Base-by-base conservation (phyloP, 352 stramenopile genomes). In the Aphanomyces astaci region DNA sequence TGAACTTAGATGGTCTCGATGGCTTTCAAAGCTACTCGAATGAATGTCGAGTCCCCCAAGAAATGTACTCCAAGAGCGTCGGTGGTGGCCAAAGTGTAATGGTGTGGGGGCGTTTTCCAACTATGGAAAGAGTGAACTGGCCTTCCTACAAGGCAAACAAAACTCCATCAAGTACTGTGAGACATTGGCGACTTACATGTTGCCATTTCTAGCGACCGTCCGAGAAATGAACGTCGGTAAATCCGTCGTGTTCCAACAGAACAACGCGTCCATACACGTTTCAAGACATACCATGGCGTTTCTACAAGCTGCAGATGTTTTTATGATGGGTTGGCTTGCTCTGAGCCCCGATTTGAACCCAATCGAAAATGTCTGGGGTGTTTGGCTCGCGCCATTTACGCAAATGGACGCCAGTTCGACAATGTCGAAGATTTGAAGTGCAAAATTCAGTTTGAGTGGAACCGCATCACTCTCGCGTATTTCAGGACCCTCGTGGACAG, bases 141-240 rank as follows among this genome's bases (percentile, higher is more conserved):
- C n/a, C n/a, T n/a, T n/a, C n/a, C n/a, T n/a, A n/a, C n/a, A n/a
- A n/a, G n/a, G n/a, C n/a, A n/a, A n/a, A n/a, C n/a, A n/a, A n/a
- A n/a, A n/a, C n/a, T n/a, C n/a, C n/a, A n/a, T n/a, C n/a, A n/a
- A n/a, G n/a, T n/a, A n/a, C n/a, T n/a, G n/a, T 56, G 70, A 71
- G 19, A 78, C 70, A 0, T 2, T 77, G 0, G 72, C 66, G 0
- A 48, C 76, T 22, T 74, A 64, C 17, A 5, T 78, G 15, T 45
- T 80, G 7, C 70, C 71, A 0, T 75, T 66, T 63, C 49, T 56
- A 15, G 49, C 17, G 25, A 49, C 17, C 17, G 72, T 74, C 30
- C 63, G 48, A 19, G 22, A 15, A 49, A 49, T n/a, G 22, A 49
- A 49, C 22, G 15, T n/a, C 1, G 40, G 40, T 1, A n/a, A 49